Conservation (phyloP, 1,284 basidiomycete genomes). For the Microbotryum violaceum region DNA sequence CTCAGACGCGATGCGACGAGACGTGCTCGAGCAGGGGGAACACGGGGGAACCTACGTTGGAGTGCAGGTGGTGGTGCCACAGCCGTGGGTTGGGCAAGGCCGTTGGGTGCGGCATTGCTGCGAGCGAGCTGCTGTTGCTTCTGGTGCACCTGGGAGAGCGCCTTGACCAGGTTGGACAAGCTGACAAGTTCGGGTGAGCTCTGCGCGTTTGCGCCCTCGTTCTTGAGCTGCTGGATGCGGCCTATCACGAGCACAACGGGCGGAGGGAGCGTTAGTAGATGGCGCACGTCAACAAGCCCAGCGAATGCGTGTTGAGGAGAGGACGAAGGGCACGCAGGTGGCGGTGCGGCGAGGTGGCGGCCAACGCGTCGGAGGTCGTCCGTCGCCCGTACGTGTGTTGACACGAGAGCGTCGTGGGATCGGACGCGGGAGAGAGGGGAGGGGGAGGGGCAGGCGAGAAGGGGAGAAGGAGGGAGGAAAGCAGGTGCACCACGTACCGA, state of each 20-base stretch:
- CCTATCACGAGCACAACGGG: slow-evolving; percentile 3
- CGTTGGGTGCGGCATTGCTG: slow-evolving; percentile 25
- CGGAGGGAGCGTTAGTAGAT: neutral
- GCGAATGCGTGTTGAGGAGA: neutral
- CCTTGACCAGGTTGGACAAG: slow-evolving; percentile 40
- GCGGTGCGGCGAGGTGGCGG: neutral
- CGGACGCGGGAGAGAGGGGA: neutral
- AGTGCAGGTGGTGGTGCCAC: neutral
- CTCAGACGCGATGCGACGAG: neutral
- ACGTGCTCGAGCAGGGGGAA: neutral
- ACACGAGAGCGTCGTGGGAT: neutral
- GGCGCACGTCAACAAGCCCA: neutral
- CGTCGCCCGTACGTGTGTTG: neutral
- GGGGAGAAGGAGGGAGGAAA: too few species aligned
- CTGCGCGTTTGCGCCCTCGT: slow-evolving; percentile 40
- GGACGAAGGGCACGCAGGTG: neutral
- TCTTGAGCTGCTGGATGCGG: slow-evolving; percentile 42
- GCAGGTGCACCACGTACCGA: too few species aligned
- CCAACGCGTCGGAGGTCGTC: neutral
- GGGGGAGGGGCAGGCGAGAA: neutral
- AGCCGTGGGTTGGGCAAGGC: slow-evolving; percentile 17
- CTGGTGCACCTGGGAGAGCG: slow-evolving; percentile 31
- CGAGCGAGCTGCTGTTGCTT: slow-evolving; percentile 37
- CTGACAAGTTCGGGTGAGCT: slow-evolving; percentile 40
- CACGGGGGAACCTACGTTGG: too few species aligned